Conservation (phyloP, 2,329 filamentous ascomycete species). For the Pleochaeta shiraiana region DNA sequence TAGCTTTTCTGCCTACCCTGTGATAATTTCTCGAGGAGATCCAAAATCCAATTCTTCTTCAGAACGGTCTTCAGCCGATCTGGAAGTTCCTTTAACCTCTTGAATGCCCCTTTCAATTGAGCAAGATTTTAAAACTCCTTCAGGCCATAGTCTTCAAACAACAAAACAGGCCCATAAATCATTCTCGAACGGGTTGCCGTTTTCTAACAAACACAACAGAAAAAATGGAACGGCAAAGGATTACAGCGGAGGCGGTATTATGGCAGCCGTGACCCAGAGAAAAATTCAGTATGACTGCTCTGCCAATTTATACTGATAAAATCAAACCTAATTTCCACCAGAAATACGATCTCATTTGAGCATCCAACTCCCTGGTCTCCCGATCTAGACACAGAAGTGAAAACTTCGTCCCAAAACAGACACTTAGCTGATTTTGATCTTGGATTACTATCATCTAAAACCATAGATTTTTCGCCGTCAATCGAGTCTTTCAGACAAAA, state of each 20-base stretch:
- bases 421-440: neutral
- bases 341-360: slow-evolving; percentile 10
- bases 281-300: slow-evolving; percentile 13
- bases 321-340: slow-evolving; percentile 8
- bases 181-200: slow-evolving; percentile 11
- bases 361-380: slow-evolving; percentile 11
- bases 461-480: slow-evolving; percentile 13
- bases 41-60: too few relatives aligned
- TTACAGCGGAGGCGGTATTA: slow-evolving; percentile 11
- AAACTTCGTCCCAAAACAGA: neutral
- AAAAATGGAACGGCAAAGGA: slow-evolving; percentile 19
- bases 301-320: neutral
- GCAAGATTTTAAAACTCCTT: slow-evolving; percentile 14
- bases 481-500: slow-evolving; percentile 23
- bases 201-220: slow-evolving; percentile 15
- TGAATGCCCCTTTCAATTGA: slow-evolving; percentile 20
- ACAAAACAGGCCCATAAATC: slow-evolving; percentile 13
- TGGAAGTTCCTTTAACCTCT: slow-evolving; percentile 4
- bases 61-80: neutral
- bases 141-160: slow-evolving; percentile 10
- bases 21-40: too few relatives aligned
- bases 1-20: too few relatives aligned
- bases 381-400: slow-evolving; percentile 8
- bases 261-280: slow-evolving; percentile 17
- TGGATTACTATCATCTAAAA: slow-evolving; percentile 13